Conservation (phyloP, 2,329 filamentous ascomycete genomes). For the Akanthomyces dipterigenus region DNA sequence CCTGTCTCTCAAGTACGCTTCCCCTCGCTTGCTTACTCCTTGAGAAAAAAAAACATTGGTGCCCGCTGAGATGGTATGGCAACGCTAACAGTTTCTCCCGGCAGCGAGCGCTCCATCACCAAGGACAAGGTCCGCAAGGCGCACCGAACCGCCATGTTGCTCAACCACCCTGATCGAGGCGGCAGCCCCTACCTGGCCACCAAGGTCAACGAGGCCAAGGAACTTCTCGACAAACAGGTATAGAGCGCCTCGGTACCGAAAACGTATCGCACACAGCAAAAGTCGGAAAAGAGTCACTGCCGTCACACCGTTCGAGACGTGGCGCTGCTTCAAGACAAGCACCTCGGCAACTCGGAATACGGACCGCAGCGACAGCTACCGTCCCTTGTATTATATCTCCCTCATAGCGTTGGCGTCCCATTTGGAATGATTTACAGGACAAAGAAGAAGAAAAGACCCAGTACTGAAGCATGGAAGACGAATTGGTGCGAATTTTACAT, state of each 20-base stretch:
- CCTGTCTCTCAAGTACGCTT: conserved; percentile 71
- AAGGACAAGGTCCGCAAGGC: conserved; percentile 95
- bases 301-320: neutral
- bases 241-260: neutral
- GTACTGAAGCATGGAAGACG: neutral
- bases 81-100: neutral
- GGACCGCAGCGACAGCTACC: neutral
- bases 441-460: neutral
- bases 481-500: neutral
- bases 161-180: conserved; percentile 96
- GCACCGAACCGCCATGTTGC: conserved; percentile 89
- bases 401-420: conserved; percentile 40
- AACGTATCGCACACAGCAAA: neutral
- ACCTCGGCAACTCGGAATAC: neutral
- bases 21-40: neutral
- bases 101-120: conserved; percentile 75
- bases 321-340: neutral
- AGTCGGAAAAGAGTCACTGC: neutral
- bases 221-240: conserved; percentile 75
- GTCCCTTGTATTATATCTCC: conserved; percentile 29
- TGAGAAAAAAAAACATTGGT: no score
- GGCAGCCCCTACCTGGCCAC: conserved; percentile 94
- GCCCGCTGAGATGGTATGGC: no score
- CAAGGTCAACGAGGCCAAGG: conserved; percentile 98
- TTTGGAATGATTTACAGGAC: conserved; percentile 26